Evolutionary conservation across 2,329 filamentous ascomycete species (phyloP).

Genomic region (Periglandula ipomoeae): DNA sequence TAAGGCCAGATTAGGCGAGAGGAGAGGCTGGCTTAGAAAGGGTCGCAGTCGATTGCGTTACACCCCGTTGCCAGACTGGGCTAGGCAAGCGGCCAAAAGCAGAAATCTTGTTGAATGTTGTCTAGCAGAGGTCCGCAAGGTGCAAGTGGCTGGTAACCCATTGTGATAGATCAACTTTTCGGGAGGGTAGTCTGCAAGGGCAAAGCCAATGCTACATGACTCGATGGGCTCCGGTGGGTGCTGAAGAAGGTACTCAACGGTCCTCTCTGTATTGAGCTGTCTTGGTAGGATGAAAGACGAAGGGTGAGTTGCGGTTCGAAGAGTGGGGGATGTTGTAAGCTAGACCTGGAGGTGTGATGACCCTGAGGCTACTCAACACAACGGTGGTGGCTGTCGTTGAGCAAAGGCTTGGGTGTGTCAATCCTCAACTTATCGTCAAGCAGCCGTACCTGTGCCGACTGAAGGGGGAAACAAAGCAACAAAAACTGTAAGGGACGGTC

Average conservation of each 20-base stretch:
- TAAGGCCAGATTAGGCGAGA: background rate
- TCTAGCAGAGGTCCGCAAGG: too few relatives aligned
- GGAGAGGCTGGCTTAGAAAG: background rate
- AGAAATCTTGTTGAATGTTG: too few relatives aligned
- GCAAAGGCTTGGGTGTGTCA: too few relatives aligned
- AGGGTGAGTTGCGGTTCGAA: background rate
- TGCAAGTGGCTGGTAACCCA: background rate
- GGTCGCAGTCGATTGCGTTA: background rate
- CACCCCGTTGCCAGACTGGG: too few relatives aligned
- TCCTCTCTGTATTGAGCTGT: background rate
- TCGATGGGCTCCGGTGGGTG: too few relatives aligned
- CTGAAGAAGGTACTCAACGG: background rate
- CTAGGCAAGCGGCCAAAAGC: too few relatives aligned
- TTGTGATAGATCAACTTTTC: background rate
- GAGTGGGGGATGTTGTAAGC: background rate
- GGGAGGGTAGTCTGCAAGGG: background rate
- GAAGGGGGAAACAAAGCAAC: background rate
- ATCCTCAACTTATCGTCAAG: constrained; percentile 1
- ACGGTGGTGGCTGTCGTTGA: background rate
- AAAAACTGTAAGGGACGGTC: background rate
- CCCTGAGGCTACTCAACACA: background rate
- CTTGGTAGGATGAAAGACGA: background rate
- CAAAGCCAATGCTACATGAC: background rate
- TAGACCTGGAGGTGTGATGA: background rate
- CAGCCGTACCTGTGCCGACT: background rate